phyloP scores from a whole-genome alignment of 352 stramenopile species.

The Elongisporangium prolatum region DNA sequence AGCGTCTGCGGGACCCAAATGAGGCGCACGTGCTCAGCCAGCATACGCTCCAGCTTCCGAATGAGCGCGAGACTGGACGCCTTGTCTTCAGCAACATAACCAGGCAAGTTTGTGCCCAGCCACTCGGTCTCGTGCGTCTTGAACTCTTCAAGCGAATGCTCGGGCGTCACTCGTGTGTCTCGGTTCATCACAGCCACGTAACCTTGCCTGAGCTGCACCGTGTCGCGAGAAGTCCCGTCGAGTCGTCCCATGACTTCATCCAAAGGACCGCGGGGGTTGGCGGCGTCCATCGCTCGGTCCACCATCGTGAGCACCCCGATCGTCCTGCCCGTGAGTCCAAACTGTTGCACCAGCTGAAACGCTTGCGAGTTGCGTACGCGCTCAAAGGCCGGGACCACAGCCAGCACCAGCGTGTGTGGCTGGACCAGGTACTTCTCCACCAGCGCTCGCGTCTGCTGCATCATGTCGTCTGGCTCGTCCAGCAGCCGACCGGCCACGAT shows the following conservation, averaged over 20 bases:
- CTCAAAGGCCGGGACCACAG: constrained; percentile 28
- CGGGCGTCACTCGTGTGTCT: constrained; percentile 13
- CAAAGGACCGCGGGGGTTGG: constrained; percentile 19
- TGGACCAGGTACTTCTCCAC: constrained; percentile 29
- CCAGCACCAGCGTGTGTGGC: constrained; percentile 35
- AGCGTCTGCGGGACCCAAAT: constrained; percentile 21
- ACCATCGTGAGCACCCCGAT: constrained; percentile 42
- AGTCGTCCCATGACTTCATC: constrained; percentile 19
- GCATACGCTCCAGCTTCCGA: constrained; percentile 27
- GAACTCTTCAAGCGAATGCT: constrained; percentile 14
- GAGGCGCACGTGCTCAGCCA: constrained; percentile 21
- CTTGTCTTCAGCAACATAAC: constrained; percentile 16
- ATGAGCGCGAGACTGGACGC: constrained; percentile 23
- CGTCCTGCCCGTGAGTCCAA: constrained; percentile 23
- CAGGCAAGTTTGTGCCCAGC: constrained; percentile 19
- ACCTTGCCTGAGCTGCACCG: constrained; percentile 29
- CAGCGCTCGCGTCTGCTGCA: constrained; percentile 26
- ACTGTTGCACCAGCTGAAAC: constrained; percentile 40
- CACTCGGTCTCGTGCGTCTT: constrained; percentile 22
- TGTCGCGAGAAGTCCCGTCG: constrained; percentile 20
- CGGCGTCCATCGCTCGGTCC: constrained; percentile 21
- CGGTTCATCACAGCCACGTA: constrained; percentile 38
- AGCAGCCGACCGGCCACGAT: constrained; percentile 25
- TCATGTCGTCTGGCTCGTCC: constrained; percentile 34
- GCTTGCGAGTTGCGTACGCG: constrained; percentile 34